Conservation (phyloP, 1,139 yeast species). For the Candida sojae region DNA sequence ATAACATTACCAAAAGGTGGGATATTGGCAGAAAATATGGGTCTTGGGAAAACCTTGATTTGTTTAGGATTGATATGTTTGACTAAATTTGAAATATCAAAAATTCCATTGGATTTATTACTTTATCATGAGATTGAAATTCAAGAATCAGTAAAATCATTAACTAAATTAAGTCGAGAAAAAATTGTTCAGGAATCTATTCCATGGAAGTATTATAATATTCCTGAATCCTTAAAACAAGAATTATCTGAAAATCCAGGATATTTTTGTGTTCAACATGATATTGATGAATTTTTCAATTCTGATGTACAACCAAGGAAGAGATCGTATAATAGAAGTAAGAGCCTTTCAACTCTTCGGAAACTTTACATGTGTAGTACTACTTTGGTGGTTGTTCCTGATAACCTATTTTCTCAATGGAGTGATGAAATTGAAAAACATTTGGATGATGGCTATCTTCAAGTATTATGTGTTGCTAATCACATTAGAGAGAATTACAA, state of each 20-base stretch:
- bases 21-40: constrained; percentile 76
- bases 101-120: constrained; percentile 39
- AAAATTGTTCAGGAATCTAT: constrained; percentile 48
- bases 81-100: constrained; percentile 54
- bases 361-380: constrained; percentile 48
- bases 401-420: constrained; percentile 70
- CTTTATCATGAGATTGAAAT: constrained; percentile 13
- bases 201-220: constrained; percentile 57
- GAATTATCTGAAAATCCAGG: constrained; percentile 44
- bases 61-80: constrained; percentile 61
- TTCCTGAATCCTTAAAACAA: constrained; percentile 46
- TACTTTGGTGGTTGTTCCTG: constrained; percentile 66
- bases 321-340: constrained; percentile 14
- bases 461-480: constrained; percentile 33
- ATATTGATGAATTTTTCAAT: constrained; percentile 4
- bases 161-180: constrained; percentile 45
- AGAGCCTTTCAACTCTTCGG: constrained; percentile 15
- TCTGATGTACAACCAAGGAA: constrained; percentile 15
- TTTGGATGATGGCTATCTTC: constrained; percentile 36
- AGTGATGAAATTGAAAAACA: constrained; percentile 58
- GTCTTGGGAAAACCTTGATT: constrained; percentile 69
- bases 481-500: constrained; percentile 25
- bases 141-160: constrained; percentile 13
- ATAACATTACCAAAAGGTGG: constrained; percentile 62
- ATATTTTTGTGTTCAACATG: constrained; percentile 24